Evolutionary conservation across 805 yeast species (phyloP), one percentile per base, ranked within the genome.

Genomic region (Candida boidinii): DNA sequence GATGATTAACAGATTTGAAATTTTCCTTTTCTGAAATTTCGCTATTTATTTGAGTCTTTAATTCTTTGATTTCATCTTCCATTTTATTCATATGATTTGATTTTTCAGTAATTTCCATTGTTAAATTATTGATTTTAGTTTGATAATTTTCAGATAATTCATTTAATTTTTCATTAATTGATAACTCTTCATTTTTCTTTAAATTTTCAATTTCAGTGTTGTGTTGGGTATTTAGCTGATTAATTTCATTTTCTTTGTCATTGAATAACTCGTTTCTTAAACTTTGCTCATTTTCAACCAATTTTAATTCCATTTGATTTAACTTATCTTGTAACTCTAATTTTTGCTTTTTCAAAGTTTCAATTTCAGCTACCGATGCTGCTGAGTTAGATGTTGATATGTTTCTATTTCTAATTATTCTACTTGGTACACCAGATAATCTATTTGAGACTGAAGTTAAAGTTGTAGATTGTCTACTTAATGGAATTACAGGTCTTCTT

Each of bases 211-310:
- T 26, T 16, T 59, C 56, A 9, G 43, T 36, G 19, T 49, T 46
- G 31, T 67, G 53, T 23, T 58, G 52, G 1, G 42, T 39, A 4
- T 58, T 58, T 21, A 66, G 51, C 17, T 66, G 62, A n/a, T 56
- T 51, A 6, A 60, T 44, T 30, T 56, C 56, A 4, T 40, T 44
- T 31, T 59, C 64, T 35, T 57, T 60, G 18, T 55, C 63, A 15
- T 51, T 45, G 22, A 48, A 51, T 15, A 51, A 20, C 29, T 51
- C 46, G 7, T 30, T 35, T 37, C 65, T 54, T 4, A 58, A 27
- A 5, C 38, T 45, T 17, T 49, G 32, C 30, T 60, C 67, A 14
- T 49, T 51, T 25, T 45, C 40, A 2, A 48, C 36, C 16, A 48
- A 37, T 24, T 44, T 45, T 22, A 42, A 40, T 31, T 56, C 54